Percentiles rank a stretch among this genome's conserved stretches.
These are phyloP conservation scores for Podosphaera leucotricha DNA, from an alignment of 2,329 filamentous ascomycete genomes.

Conservation along the genomic window DNA sequence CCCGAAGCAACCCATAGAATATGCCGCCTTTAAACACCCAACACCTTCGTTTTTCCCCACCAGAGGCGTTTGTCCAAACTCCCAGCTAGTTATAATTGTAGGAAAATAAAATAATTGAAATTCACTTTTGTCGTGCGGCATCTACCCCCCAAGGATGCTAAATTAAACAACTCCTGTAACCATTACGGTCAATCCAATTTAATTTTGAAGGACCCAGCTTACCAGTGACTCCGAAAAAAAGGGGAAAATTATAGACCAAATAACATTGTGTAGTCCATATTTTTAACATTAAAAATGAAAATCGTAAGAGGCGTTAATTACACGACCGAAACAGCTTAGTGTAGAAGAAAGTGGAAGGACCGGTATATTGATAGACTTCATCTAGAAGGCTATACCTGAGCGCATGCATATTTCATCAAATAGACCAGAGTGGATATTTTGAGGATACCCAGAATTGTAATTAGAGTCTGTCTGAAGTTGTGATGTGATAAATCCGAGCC, in stretches of 20 bases:
- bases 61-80: neutral
- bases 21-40: neutral
- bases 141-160: neutral
- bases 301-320: too few species aligned
- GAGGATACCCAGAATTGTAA: neutral
- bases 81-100: neutral
- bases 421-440: neutral
- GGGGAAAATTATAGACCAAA: too few species aligned
- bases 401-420: neutral
- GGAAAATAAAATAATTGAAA: neutral
- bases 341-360: neutral
- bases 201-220: too few species aligned
- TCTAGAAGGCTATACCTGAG: neutral
- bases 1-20: neutral
- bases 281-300: too few species aligned
- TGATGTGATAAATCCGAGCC: neutral
- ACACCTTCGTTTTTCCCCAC: neutral
- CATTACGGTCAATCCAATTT: neutral
- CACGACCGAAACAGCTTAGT: neutral
- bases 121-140: neutral
- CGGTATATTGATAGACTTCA: neutral
- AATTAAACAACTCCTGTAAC: neutral
- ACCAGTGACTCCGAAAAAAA: too few species aligned
- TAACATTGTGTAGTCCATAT: too few species aligned
- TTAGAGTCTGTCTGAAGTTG: neutral